Percentiles rank a stretch among this genome's conserved stretches.
These are phyloP conservation scores for Tricharina praecox DNA, from an alignment of 495 filamentous ascomycete species.

Conservation along the genomic window DNA sequence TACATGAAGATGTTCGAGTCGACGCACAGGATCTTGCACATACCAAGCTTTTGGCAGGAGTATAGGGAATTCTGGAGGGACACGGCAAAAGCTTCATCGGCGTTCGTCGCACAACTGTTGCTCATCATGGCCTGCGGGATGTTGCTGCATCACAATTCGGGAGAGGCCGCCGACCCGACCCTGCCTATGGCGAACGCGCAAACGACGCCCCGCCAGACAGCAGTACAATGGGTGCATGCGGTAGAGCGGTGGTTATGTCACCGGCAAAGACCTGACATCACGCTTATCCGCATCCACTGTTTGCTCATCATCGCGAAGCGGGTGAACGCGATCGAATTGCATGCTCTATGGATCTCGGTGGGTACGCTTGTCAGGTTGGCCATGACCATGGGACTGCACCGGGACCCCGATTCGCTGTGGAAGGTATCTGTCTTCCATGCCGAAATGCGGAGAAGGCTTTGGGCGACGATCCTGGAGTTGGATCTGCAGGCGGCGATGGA, in stretches of 20 bases:
- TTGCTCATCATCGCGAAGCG: constrained; percentile 32
- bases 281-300: constrained; percentile 32
- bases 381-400: constrained; percentile 45
- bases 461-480: constrained; percentile 49
- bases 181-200: constrained; percentile 11
- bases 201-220: constrained; percentile 24
- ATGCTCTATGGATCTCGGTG: constrained; percentile 42
- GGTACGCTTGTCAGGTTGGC: constrained; percentile 42
- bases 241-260: constrained; percentile 28
- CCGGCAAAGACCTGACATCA: constrained; percentile 32
- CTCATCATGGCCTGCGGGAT: constrained; percentile 30
- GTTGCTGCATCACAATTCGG: constrained; percentile 26
- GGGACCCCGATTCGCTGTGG: constrained; percentile 35
- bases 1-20: constrained; percentile 34
- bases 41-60: constrained; percentile 31
- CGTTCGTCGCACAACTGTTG: constrained; percentile 33
- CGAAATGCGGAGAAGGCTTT: constrained; percentile 52
- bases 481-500: constrained; percentile 43
- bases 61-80: constrained; percentile 33
- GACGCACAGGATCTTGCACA: constrained; percentile 33
- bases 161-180: neutral
- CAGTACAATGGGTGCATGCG: constrained; percentile 29
- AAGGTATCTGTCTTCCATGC: constrained; percentile 33
- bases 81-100: constrained; percentile 28
- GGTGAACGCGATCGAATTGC: constrained; percentile 33